Evolutionary conservation across 192 early-diverging fungal genomes (phyloP), one percentile per base, ranked within the genome.

Genomic region (Dissophora globulifera): DNA sequence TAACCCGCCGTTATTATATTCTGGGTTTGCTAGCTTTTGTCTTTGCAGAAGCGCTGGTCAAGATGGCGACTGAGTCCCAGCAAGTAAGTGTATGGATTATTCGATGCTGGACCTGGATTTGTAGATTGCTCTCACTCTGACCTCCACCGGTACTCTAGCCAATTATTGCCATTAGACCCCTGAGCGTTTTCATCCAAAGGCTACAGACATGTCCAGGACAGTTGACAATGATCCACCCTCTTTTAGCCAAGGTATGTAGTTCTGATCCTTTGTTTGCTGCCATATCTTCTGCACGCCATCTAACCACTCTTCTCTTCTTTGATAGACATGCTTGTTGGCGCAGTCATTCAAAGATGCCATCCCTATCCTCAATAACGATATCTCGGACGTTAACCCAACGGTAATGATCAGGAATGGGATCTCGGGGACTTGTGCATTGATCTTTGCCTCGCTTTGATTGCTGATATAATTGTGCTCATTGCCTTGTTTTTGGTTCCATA

Each of bases 341-440:
- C 85, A 82, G 52, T 76, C 76, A 23, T 84, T 84, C 50, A 84
- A 66, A 20, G 83, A 82, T 50, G 78, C 84, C 22, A 25, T 84
- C 1, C 72, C 69, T 25, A 82, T 88, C 20, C 61, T 88, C 11
- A 66, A 88, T 29, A 68, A 61, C 17, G 83, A 84, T 50, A 84
- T 88, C 29, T 78, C 79, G 13, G 78, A 84, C 27, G 78, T 88
- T 19, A 79, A 88, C 22, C 58, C 78, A 19, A 13, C 43, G 67
- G 85, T 84, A 58, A 49, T 0, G 55, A 13, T 38, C 35, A 38
- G 35, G 35, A 9, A 38, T n/a, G n/a, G n/a, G n/a, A n/a, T n/a
- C n/a, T n/a, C n/a, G n/a, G n/a, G n/a, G n/a, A n/a, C n/a, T n/a
- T n/a, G n/a, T n/a, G n/a, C n/a, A n/a, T n/a, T n/a, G n/a, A n/a